phyloP scores from a whole-genome alignment of 176 grass and related monocot species.

The Hordeum marinum region DNA sequence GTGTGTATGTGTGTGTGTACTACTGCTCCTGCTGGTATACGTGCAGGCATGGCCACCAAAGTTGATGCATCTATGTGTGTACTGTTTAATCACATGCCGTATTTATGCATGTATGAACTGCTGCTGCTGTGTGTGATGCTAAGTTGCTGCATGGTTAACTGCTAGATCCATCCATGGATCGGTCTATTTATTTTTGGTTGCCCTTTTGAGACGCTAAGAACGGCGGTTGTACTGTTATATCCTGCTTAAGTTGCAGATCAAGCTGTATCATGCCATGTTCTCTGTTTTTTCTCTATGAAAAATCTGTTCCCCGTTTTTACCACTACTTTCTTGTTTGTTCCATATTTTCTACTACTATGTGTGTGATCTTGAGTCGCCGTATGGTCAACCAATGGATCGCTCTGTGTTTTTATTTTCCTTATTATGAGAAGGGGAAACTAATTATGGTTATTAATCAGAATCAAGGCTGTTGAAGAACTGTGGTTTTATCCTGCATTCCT shows the following conservation, averaged over 20 bases:
- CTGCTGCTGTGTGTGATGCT: constrained; percentile 2
- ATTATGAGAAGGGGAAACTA: neutral
- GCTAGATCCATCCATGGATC: constrained; percentile 1
- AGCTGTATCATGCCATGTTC: neutral
- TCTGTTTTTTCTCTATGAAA: neutral
- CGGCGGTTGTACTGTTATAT: neutral
- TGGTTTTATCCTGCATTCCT: constrained; percentile 12
- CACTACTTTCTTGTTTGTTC: neutral
- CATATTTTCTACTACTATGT: neutral
- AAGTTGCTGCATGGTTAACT: neutral
- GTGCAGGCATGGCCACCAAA: constrained; percentile 1
- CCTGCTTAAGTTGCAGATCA: neutral
- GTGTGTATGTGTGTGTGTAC: neutral
- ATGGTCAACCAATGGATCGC: neutral
- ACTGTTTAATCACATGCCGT: constrained; percentile 16
- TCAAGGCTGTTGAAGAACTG: neutral
- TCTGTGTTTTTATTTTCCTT: neutral
- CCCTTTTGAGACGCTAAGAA: neutral
- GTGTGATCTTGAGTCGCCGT: neutral
- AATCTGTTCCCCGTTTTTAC: neutral
- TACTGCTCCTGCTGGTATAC: neutral
- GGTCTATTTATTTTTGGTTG: constrained; percentile 18
- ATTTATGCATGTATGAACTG: constrained; percentile 7
- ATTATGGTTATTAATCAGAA: neutral
- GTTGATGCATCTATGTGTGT: constrained; percentile 8